Base-by-base conservation (phyloP, 2,329 filamentous ascomycete genomes). In the Myriosclerotinia duriaeana region DNA sequence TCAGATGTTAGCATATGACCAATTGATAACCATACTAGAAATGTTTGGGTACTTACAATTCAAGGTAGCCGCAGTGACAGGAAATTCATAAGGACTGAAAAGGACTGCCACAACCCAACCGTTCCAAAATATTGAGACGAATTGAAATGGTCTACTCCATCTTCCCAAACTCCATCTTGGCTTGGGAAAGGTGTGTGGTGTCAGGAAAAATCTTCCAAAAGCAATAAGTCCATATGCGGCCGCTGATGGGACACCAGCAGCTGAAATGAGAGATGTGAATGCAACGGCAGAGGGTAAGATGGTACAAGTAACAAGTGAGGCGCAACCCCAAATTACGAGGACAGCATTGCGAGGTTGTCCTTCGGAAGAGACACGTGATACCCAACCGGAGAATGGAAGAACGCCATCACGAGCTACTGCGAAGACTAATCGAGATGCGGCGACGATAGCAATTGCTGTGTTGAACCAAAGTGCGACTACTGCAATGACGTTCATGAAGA, bases 311-410 rank as follows among this genome's bases (percentile, higher is more conserved):
- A 69, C 62, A 20, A 69, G 50, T 17, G 68, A 67, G 8, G 68
- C 63, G 15, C 64, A 64, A 15, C 48, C 40, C 46, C 58, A 65
- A 6, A 68, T 68, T 1, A 69, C 61, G 30, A 69, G 55, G 14
- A 69, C 66, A 12, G 68, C 68, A 34, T 69, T 69, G 9, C 59
- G 66, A 11, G 68, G 68, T 61, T 69, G 68, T 11, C 65, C 65
- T 34, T 58, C 60, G 40, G 54, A n/a, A 6, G 68, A 69, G 1
- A 69, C 68, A 15, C 55, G 52, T 42, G 56, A 69, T n/a, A 69
- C 56, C 48, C 46, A 55, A 1, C 52, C 55, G 14, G 62, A 66
- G 53, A 58, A 69, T 48, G 68, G 68, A 36, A 69, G 67, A 15
- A 68, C 66, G 1, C 62, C 63, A 54, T 69, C 68, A 53, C 68